Percentiles rank a stretch among this genome's conserved stretches.
These are phyloP conservation scores for Verticillium zaregamsianum DNA, from an alignment of 2,329 filamentous ascomycete genomes.

Conservation along the genomic window DNA sequence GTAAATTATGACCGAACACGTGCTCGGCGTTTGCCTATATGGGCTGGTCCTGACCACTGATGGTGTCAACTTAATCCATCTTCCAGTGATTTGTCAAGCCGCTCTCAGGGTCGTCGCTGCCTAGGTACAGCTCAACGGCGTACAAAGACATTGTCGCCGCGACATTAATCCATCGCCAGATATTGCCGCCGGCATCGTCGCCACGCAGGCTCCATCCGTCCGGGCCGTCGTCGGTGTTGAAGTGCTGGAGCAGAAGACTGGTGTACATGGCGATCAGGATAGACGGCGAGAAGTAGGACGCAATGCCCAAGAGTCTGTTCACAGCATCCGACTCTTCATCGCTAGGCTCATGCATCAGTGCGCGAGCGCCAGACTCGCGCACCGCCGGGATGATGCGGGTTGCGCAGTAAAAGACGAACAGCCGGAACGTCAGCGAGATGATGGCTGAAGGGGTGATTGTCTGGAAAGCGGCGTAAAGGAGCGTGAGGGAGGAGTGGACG, in stretches of 20 bases:
- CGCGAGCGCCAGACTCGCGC: conserved; percentile 77
- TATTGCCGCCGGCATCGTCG: conserved; percentile 76
- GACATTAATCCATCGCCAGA: conserved; percentile 92
- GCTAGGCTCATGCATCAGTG: conserved; percentile 77
- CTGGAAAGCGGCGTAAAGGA: conserved; percentile 87
- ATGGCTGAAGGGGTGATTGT: conserved; percentile 95
- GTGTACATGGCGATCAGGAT: conserved; percentile 97
- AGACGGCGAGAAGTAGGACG: conserved; percentile 92
- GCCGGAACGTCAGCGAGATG: conserved; percentile 88
- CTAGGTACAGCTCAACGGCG: conserved; percentile 83
- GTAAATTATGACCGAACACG: not conserved
- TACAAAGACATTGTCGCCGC: conserved; percentile 86
- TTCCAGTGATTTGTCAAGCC: conserved; percentile 83
- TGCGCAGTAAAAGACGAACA: conserved; percentile 92
- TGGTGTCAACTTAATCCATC: conserved; percentile 58
- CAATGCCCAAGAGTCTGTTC: conserved; percentile 71
- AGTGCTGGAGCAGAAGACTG: conserved; percentile 91
- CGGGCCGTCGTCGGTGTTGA: conserved; percentile 69
- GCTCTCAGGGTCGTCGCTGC: conserved; percentile 74
- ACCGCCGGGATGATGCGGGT: conserved; percentile 95
- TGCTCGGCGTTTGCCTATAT: not conserved
- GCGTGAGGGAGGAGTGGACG: conserved; percentile 77
- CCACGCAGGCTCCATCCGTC: conserved; percentile 82
- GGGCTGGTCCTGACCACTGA: conserved; percentile 25
- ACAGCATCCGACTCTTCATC: conserved; percentile 83